Conservation (phyloP, 228 moss, liverwort and hornwort genomes). For the Sphagnum fallax region DNA sequence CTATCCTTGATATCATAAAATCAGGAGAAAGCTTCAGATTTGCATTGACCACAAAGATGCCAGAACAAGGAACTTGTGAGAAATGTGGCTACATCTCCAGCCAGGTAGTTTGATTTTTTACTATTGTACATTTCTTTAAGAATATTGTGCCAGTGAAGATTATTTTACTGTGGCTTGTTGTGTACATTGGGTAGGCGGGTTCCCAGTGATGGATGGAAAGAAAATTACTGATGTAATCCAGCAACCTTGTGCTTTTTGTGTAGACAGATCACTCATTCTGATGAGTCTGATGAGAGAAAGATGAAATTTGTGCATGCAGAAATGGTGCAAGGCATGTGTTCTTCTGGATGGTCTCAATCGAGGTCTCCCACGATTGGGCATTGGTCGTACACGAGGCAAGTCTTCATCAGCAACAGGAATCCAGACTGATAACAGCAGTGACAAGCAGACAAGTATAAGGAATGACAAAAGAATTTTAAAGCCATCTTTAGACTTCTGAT, state of each 20-base stretch:
- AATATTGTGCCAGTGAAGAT: background rate
- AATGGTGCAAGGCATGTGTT: constrained; percentile 96
- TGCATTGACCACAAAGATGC: constrained; percentile 81
- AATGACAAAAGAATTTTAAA: constrained; percentile 7
- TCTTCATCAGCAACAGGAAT: constrained; percentile 14
- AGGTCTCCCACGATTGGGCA: constrained; percentile 74
- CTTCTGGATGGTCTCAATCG: constrained; percentile 89
- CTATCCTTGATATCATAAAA: constrained; percentile 88
- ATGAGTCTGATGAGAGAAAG: too few relatives aligned
- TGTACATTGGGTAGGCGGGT: background rate
- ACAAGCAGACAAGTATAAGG: constrained; percentile 12
- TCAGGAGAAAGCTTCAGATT: constrained; percentile 92
- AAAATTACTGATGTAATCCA: background rate
- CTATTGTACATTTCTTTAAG: background rate
- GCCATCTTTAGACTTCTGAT: constrained; percentile 32
- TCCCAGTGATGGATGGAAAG: background rate
- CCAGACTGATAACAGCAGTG: constrained; percentile 9
- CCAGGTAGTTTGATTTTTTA: constrained; percentile 45
- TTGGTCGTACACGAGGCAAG: constrained; percentile 70
- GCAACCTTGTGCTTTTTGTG: background rate
- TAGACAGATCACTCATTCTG: too few relatives aligned
- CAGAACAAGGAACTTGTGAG: constrained; percentile 90
- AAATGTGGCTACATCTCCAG: constrained; percentile 96
- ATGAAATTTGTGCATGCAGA: constrained; percentile 29
- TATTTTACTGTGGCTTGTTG: background rate